phyloP scores from a whole-genome alignment of 495 filamentous ascomycete genomes.

The Hypoxylon perforatum region DNA sequence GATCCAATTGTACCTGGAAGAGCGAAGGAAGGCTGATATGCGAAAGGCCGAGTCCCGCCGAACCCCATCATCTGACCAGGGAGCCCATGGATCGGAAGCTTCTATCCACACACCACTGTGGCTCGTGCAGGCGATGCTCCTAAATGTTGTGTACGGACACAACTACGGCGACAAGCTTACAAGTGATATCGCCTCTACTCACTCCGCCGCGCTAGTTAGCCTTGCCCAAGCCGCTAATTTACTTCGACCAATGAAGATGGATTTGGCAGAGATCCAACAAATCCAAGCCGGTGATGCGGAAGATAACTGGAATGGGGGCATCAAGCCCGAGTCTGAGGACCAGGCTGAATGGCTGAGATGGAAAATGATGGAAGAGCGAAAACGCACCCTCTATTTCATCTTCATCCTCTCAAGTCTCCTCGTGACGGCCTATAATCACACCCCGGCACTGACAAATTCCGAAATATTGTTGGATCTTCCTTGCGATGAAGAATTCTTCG shows the following conservation, averaged over 20 bases:
- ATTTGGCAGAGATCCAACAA: conserved; percentile 52
- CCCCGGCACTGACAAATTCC: conserved; percentile 91
- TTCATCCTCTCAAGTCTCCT: conserved; percentile 91
- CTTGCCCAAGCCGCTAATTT: conserved; percentile 89
- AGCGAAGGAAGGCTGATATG: conserved; percentile 89
- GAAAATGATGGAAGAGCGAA: conserved; percentile 90
- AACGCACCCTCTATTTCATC: conserved; percentile 89
- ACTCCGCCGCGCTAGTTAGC: conserved; percentile 90
- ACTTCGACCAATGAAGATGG: conserved; percentile 63
- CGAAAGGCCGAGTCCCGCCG: conserved; percentile 78
- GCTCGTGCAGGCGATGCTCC: conserved; percentile 98
- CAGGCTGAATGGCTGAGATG: conserved; percentile 88
- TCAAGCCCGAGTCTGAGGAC: conserved; percentile 69
- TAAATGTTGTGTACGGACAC: conserved; percentile 96
- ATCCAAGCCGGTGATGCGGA: conserved; percentile 58
- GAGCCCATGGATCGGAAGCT: conserved; percentile 67
- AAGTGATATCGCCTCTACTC: conserved; percentile 90
- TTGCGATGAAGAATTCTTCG: conserved; percentile 93
- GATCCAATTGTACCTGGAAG: conserved; percentile 93
- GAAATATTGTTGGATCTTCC: conserved; percentile 92
- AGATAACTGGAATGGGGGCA: conserved; percentile 58
- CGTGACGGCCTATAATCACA: conserved; percentile 91
- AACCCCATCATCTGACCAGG: conserved; percentile 59
- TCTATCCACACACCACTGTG: conserved; percentile 87
- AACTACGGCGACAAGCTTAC: conserved; percentile 92